These are phyloP conservation scores for Candida silvatica DNA, from an alignment of 805 yeast species.

Conservation along the genomic window DNA sequence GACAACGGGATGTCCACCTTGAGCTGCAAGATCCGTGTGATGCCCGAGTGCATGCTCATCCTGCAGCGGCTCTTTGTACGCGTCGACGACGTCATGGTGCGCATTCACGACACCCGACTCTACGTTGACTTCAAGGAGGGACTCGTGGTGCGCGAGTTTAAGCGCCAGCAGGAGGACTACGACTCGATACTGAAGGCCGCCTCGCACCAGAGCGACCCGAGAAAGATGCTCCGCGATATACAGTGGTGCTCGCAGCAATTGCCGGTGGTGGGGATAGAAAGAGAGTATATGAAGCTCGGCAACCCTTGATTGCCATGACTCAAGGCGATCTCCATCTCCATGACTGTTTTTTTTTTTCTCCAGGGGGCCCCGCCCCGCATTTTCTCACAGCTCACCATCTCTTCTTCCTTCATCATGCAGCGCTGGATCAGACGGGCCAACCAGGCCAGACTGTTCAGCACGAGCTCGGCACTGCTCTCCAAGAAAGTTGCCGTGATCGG, in stretches of 20 bases:
- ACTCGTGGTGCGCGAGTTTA: constrained; percentile 66
- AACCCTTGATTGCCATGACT: too few relatives aligned
- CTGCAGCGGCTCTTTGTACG: constrained; percentile 75
- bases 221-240: constrained; percentile 65
- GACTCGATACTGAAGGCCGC: constrained; percentile 24
- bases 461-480: background rate
- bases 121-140: constrained; percentile 68
- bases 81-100: constrained; percentile 81
- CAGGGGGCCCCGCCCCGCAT: too few relatives aligned
- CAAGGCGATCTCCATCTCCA: too few relatives aligned
- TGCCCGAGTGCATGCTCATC: constrained; percentile 71
- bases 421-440: too few relatives aligned
- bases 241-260: constrained; percentile 66
- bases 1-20: constrained; percentile 87
- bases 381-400: too few relatives aligned
- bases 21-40: constrained; percentile 76
- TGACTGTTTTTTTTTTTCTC: background rate
- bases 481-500: constrained; percentile 71
- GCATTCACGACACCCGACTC: constrained; percentile 78
- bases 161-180: constrained; percentile 55
- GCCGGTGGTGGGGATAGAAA: constrained; percentile 14
- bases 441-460: background rate
- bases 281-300: constrained; percentile 16
- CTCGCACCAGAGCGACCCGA: constrained; percentile 40
- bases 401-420: too few relatives aligned